Conservation (phyloP, 345 rosid species). For the Mallotus nudiflorus region DNA sequence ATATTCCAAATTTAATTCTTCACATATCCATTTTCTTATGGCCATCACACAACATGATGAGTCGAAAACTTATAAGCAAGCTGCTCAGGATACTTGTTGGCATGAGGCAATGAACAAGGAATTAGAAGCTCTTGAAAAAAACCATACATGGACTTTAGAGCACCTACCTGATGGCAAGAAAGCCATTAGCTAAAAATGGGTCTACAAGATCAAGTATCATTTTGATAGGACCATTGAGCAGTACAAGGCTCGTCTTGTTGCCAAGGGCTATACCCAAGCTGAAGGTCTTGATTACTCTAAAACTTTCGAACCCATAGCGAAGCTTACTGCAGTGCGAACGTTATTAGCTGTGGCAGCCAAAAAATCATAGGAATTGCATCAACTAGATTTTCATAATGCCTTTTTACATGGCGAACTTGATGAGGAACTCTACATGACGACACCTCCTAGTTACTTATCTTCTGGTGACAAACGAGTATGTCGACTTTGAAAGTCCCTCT, state of each 20-base stretch:
- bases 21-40: no score
- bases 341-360: not conserved
- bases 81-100: not conserved
- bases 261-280: not conserved
- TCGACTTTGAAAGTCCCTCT: not conserved
- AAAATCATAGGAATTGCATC: not conserved
- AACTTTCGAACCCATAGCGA: no score
- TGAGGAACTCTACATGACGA: not conserved
- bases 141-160: not conserved
- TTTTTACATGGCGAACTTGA: not conserved
- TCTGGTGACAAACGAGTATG: not conserved
- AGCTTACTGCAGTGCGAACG: no score
- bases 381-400: not conserved
- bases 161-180: not conserved
- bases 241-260: not conserved
- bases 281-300: not conserved
- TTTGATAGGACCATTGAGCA: not conserved
- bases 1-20: no score
- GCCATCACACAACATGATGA: no score
- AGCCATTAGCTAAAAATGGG: not conserved
- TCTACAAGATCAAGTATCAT: not conserved
- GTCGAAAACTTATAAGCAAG: not conserved
- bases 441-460: not conserved
- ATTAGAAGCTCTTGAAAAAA: not conserved
- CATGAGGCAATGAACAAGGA: not conserved